These are phyloP conservation scores for Pseudophaeomoniella oleicola DNA, from an alignment of 2,329 filamentous ascomycete genomes.

Conservation along the genomic window DNA sequence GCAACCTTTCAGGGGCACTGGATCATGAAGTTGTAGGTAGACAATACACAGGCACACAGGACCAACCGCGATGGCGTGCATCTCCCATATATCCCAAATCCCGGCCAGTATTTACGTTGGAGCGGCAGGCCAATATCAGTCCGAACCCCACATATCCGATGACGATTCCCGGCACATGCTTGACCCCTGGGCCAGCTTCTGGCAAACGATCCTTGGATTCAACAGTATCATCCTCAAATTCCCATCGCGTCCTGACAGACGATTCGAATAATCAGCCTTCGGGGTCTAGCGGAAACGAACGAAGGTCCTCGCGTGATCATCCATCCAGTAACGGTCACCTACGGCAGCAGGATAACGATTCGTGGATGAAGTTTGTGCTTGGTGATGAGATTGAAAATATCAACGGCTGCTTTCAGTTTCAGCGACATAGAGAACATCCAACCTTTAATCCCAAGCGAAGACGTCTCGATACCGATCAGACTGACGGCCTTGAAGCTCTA, in stretches of 20 bases:
- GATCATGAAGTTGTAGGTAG: neutral
- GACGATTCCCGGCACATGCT: neutral
- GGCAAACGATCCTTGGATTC: neutral
- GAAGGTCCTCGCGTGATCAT: neutral
- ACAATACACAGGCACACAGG: neutral
- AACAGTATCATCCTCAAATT: neutral
- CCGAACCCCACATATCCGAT: no score
- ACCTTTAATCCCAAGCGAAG: neutral
- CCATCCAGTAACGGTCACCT: neutral
- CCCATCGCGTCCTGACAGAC: neutral
- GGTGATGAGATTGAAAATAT: slow-evolving; percentile 3
- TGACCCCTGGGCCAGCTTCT: neutral
- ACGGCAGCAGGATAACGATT: slow-evolving; percentile 2
- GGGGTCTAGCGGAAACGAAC: neutral
- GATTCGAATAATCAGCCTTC: neutral
- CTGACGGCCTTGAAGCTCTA: neutral
- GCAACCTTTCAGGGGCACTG: neutral
- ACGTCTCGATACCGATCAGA: neutral
- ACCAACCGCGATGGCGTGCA: no score
- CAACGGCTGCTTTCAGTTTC: slow-evolving; percentile 1
- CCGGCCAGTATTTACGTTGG: neutral
- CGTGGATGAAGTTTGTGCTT: slow-evolving; percentile 7
- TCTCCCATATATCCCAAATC: no score
- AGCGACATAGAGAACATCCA: neutral
- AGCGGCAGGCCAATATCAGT: neutral